Percentiles rank a stretch among this genome's conserved stretches.
phyloP scores from a whole-genome alignment of 192 early-diverging fungal species.

The Cladochytrium replicatum region DNA sequence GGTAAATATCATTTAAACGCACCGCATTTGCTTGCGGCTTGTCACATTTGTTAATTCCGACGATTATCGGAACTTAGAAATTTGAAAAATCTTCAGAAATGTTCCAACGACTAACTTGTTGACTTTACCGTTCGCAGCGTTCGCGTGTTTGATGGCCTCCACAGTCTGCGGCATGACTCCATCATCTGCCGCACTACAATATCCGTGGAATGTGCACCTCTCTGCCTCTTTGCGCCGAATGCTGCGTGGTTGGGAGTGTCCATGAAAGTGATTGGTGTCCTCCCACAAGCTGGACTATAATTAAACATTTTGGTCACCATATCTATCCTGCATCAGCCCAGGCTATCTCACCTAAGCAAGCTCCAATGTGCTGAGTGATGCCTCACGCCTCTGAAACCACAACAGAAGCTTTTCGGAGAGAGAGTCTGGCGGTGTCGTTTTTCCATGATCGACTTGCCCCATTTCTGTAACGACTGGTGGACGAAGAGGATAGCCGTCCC shows the following conservation, averaged over 20 bases:
- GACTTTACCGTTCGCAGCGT: constrained; percentile 54
- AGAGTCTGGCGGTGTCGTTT: constrained; percentile 88
- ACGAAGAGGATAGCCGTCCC: constrained; percentile 58
- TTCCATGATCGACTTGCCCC: constrained; percentile 96
- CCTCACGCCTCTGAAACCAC: constrained; percentile 90
- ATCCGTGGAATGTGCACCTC: constrained; percentile 88
- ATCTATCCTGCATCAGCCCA: neutral
- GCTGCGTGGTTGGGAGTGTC: constrained; percentile 97
- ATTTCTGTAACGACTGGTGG: constrained; percentile 95
- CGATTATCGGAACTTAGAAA: constrained; percentile 75
- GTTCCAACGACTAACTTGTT: constrained; percentile 1
- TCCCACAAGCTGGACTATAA: constrained; percentile 47
- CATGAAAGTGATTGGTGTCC: constrained; percentile 80
- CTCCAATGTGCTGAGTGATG: constrained; percentile 98
- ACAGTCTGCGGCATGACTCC: constrained; percentile 97
- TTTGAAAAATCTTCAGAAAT: no score
- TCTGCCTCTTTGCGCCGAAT: constrained; percentile 86
- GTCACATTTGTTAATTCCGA: constrained; percentile 98
- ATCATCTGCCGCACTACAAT: constrained; percentile 96
- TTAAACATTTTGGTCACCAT: neutral
- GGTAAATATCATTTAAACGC: neutral
- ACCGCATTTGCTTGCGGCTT: constrained; percentile 55
- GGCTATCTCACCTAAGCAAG: constrained; percentile 66
- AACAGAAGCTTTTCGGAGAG: constrained; percentile 82
- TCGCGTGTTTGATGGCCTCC: constrained; percentile 89